Base-by-base conservation (phyloP, 2,329 filamentous ascomycete genomes). In the Calonectria pteridis region DNA sequence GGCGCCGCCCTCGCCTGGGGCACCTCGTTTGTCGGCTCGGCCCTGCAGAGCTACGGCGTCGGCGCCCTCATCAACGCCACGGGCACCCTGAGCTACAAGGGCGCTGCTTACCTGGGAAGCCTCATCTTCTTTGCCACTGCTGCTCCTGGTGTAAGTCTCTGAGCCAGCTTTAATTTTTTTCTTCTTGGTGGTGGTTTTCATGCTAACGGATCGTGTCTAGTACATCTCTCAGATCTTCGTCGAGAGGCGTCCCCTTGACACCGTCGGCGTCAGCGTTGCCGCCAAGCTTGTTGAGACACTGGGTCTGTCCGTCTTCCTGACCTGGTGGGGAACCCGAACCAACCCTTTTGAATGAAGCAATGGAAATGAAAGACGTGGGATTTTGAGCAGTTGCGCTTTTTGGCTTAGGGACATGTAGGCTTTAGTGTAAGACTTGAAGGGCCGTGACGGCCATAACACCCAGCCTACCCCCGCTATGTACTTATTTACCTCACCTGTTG, bases 251-350 rank as follows among this genome's bases (percentile, higher is more conserved):
- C 94, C 96, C 67, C 86, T 97, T 73, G 96, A 98, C 86, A 96
- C 94, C 76, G 92, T 98, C 79, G 95, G 95, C 79, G 93, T 98
- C 78, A 94, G 94, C 83, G 91, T 94, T 76, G 87, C 97, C 65
- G 93, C 94, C 83, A 96, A 97, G 87, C 88, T 97, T 80, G 91
- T 98, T 80, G 97, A 98, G 91, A 98, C 97, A 4, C 91, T 98
- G 73, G 97, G 96, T 77, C 91, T 98, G 73, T 95, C 94, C 76
- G 85, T 98, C 82, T 95, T 98, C 91, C 90, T 98, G 81, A 98
- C 95, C 84, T 98, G 95, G 94, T 98, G 96, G 96, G 96, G 96
- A 82, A 98, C 96, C 82, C 93, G 94, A 84, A 97, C 95, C 87
- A 96, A 95, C 89, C 95, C 95, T 74, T 97, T 98, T 86, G 92